These are phyloP conservation scores for Orbilia brochopaga DNA, from an alignment of 2,329 filamentous ascomycete species.

Conservation along the genomic window DNA sequence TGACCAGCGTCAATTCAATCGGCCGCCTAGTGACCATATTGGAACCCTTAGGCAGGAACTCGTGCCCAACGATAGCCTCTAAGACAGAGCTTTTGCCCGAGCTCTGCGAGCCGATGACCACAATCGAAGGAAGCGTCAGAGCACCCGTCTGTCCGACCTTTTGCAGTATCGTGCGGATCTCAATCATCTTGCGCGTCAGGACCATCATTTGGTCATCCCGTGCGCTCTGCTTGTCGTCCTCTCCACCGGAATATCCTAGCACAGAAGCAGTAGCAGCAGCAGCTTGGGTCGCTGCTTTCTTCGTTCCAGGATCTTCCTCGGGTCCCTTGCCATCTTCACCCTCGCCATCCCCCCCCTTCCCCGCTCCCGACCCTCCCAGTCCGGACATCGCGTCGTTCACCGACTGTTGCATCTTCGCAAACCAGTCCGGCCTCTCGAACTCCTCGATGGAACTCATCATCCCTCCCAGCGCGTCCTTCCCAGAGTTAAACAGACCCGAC, in stretches of 20 bases:
- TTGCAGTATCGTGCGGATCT: constrained; percentile 89
- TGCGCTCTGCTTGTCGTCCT: constrained; percentile 71
- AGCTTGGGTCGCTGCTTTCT: constrained; percentile 67
- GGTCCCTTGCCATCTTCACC: constrained; percentile 59
- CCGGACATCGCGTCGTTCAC: constrained; percentile 33
- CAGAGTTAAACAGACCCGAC: constrained; percentile 63
- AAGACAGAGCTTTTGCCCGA: constrained; percentile 97
- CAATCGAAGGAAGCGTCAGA: constrained; percentile 89
- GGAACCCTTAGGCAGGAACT: constrained; percentile 94
- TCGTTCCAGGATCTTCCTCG: constrained; percentile 64
- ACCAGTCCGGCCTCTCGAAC: constrained; percentile 72
- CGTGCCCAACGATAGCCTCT: constrained; percentile 95
- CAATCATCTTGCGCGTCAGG: constrained; percentile 98
- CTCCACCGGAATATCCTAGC: constrained; percentile 75
- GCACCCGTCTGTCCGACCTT: constrained; percentile 89
- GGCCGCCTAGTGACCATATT: constrained; percentile 98
- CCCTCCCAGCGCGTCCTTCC: constrained; percentile 72
- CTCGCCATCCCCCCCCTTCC: constrained; percentile 55
- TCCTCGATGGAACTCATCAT: constrained; percentile 72
- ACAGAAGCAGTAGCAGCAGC: constrained; percentile 76
- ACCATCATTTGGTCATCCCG: constrained; percentile 99
- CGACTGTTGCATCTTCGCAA: constrained; percentile 67
- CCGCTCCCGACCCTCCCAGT: constrained; percentile 60
- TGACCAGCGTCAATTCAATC: constrained; percentile 94
- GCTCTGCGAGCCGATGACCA: constrained; percentile 98